Conservation (phyloP, 441 rosid species). For the Jatropha multifida region DNA sequence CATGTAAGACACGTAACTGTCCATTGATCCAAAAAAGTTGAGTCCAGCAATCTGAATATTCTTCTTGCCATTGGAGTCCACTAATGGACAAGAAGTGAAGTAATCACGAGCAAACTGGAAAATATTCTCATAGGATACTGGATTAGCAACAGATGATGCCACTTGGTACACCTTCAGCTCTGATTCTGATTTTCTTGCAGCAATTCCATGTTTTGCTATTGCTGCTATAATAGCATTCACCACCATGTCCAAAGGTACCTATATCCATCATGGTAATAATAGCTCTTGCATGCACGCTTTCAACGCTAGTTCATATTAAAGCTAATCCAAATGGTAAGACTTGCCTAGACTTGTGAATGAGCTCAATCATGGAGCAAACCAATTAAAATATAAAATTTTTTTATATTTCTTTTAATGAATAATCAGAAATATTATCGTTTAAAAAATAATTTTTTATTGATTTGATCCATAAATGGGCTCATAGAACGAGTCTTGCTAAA, state of each 20-base stretch:
- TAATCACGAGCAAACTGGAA: constrained; percentile 8
- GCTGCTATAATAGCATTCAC: constrained; percentile 22
- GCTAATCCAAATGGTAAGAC: too few relatives aligned
- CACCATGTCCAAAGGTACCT: constrained; percentile 29
- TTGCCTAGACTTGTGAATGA: too few relatives aligned
- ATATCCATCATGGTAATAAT: not conserved
- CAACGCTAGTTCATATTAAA: too few relatives aligned
- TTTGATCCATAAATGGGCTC: too few relatives aligned
- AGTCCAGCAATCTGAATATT: not conserved
- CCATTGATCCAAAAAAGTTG: not conserved
- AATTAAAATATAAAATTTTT: too few relatives aligned
- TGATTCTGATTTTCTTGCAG: not conserved
- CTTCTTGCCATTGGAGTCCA: constrained; percentile 14
- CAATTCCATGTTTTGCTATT: constrained; percentile 22
- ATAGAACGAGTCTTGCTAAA: too few relatives aligned
- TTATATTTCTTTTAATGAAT: too few relatives aligned
- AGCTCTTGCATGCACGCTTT: too few relatives aligned
- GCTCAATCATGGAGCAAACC: too few relatives aligned
- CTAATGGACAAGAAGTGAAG: constrained; percentile 15
- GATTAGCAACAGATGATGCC: constrained; percentile 21
- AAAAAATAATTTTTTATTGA: too few relatives aligned
- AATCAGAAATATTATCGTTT: too few relatives aligned
- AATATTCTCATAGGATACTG: not conserved
- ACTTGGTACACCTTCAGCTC: constrained; percentile 22
- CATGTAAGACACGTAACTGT: not conserved